Conservation (phyloP, 495 filamentous ascomycete species). For the Cercophora newfieldiana region DNA sequence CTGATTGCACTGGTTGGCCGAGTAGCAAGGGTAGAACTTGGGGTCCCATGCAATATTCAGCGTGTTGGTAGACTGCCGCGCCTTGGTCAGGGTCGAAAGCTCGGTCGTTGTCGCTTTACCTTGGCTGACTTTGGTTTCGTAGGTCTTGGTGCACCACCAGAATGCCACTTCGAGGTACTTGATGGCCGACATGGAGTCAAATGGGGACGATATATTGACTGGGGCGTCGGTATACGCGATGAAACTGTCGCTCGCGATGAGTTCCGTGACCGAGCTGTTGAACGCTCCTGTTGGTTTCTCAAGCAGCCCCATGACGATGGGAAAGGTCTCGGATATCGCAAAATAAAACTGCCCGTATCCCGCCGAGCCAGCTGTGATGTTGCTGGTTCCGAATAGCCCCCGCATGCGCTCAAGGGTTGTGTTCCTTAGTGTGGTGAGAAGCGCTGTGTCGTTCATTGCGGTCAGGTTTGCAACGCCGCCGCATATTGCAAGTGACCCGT, state of each 20-base stretch:
- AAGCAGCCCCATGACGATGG: constrained; percentile 14
- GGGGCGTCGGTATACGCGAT: constrained; percentile 22
- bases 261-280: constrained; percentile 15
- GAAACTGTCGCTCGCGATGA: constrained; percentile 22
- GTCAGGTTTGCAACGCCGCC: constrained; percentile 40
- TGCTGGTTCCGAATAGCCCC: constrained; percentile 1
- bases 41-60: constrained; percentile 17
- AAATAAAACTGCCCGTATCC: constrained; percentile 4
- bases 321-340: constrained; percentile 2
- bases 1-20: constrained; percentile 15
- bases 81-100: neutral
- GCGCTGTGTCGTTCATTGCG: constrained; percentile 8
- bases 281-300: constrained; percentile 17
- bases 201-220: neutral
- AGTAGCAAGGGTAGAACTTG: constrained; percentile 16
- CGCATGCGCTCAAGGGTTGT: constrained; percentile 3
- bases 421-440: constrained; percentile 6
- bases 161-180: constrained; percentile 24
- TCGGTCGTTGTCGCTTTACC: constrained; percentile 9
- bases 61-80: neutral
- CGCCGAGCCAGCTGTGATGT: neutral
- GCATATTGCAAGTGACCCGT: constrained; percentile 47
- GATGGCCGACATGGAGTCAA: constrained; percentile 3
- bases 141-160: constrained; percentile 26
- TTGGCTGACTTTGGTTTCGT: constrained; percentile 5